phyloP scores from a whole-genome alignment of 2,329 filamentous ascomycete genomes.

The Cryphonectria nitschkei region DNA sequence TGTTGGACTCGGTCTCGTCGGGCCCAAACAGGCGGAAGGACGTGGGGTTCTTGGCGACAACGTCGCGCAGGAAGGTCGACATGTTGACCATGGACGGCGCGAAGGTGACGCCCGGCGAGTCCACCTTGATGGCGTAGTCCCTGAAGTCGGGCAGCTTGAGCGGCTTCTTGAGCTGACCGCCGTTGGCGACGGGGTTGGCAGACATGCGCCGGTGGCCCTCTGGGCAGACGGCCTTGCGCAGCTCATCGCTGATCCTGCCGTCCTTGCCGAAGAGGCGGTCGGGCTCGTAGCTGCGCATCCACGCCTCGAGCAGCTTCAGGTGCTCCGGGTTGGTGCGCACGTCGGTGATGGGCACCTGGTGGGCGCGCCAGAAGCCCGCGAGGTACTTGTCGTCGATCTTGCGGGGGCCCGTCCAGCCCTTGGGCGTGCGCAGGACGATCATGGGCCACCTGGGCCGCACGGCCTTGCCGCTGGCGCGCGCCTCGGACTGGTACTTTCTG shows the following conservation, averaged over 20 bases:
- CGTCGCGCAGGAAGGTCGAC: conserved; percentile 67
- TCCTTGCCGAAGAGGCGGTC: conserved; percentile 70
- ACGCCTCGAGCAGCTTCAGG: conserved; percentile 70
- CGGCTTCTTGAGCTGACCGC: conserved; percentile 68
- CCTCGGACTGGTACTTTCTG: conserved; percentile 68
- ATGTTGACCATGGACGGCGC: conserved; percentile 72
- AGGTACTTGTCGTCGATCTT: conserved; percentile 72
- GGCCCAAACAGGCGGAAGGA: conserved; percentile 79
- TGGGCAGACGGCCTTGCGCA: conserved; percentile 65
- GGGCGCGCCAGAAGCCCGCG: conserved; percentile 77
- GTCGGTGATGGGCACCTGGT: conserved; percentile 77
- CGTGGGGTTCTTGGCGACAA: conserved; percentile 65
- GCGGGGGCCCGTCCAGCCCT: conserved; percentile 78
- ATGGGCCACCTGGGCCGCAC: conserved; percentile 78
- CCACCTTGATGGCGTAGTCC: conserved; percentile 66
- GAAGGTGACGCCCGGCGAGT: conserved; percentile 60
- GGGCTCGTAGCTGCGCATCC: conserved; percentile 78
- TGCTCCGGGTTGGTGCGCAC: conserved; percentile 67
- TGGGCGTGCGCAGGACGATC: conserved; percentile 76
- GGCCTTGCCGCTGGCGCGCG: conserved; percentile 69
- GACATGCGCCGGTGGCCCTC: conserved; percentile 72
- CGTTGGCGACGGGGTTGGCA: conserved; percentile 76
- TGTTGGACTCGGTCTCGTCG: conserved; percentile 83
- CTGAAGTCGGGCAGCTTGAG: conserved; percentile 72
- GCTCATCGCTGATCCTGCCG: conserved; percentile 64